Percentiles rank a stretch among this genome's conserved stretches.
These are phyloP conservation scores for Candida easanensis DNA, from an alignment of 805 yeast species.

Conservation along the genomic window DNA sequence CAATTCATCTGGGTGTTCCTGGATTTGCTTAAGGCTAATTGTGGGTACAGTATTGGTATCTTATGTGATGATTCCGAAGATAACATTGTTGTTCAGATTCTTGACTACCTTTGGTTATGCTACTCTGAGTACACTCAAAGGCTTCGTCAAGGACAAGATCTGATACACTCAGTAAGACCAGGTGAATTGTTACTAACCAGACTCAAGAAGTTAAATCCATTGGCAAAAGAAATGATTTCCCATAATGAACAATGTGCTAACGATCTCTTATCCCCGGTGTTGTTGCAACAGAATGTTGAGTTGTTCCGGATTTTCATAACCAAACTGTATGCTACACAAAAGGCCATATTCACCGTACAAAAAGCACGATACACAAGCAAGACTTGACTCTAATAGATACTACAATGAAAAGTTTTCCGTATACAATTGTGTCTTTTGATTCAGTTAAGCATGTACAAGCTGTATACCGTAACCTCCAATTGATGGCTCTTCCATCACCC, in stretches of 20 bases:
- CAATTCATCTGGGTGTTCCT: conserved; percentile 4
- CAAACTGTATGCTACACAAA: conserved; percentile 5
- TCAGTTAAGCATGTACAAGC: background rate
- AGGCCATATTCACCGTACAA: conserved; percentile 4
- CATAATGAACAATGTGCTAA: background rate
- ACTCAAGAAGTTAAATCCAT: conserved; percentile 3
- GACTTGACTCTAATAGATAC: too few relatives aligned
- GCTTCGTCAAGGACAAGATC: background rate
- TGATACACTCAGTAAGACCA: conserved; percentile 3
- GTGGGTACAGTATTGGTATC: conserved; percentile 6
- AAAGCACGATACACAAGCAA: background rate
- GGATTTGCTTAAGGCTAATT: conserved; percentile 6
- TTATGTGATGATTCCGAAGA: background rate
- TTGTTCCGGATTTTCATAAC: conserved; percentile 6
- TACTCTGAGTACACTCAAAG: conserved; percentile 2
- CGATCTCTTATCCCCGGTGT: background rate
- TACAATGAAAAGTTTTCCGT: background rate
- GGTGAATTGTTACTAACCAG: background rate
- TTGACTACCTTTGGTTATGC: conserved; percentile 11
- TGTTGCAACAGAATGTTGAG: conserved; percentile 1
- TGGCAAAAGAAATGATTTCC: background rate
- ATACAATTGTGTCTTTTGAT: background rate
- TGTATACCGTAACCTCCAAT: conserved; percentile 3
- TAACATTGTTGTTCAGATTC: background rate
- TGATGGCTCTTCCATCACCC: background rate